Evolutionary conservation across 177 flowering plant genomes (phyloP).

Genomic region (Vitis hybrid): DNA sequence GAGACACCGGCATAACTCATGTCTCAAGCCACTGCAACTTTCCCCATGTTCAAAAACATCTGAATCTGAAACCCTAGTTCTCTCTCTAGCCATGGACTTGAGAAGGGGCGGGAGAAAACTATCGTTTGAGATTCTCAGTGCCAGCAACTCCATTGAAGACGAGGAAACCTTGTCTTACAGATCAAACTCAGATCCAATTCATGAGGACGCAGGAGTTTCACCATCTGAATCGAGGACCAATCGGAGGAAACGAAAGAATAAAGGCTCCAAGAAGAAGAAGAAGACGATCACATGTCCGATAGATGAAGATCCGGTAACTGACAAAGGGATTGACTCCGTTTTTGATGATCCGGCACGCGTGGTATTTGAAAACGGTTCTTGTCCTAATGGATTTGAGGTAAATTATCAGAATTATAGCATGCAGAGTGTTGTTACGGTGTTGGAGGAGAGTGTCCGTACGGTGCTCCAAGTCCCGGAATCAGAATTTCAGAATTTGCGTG

Average conservation of each 20-base stretch:
- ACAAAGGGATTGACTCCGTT: conserved; percentile 9
- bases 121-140: conserved; percentile 64
- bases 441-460: conserved; percentile 14
- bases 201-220: conserved; percentile 4
- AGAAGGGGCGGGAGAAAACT: conserved; percentile 48
- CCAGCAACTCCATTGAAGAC: conserved; percentile 18
- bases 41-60: too few species aligned
- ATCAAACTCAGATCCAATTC: conserved; percentile 45
- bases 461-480: conserved; percentile 18
- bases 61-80: too few species aligned
- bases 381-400: conserved; percentile 20
- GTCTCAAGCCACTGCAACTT: too few species aligned
- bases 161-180: conserved; percentile 25
- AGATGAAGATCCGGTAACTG: conserved; percentile 24
- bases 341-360: conserved; percentile 4
- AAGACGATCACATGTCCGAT: conserved; percentile 3
- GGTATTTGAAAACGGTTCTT: conserved; percentile 1
- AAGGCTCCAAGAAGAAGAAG: conserved; percentile 34
- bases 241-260: conserved; percentile 35
- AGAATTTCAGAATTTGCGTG: conserved; percentile 24
- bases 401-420: conserved; percentile 14
- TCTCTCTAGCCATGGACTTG: conserved; percentile 36
- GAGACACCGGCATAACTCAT: too few species aligned
- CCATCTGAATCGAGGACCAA: conserved; percentile 8
- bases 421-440: conserved; percentile 21